Base-by-base conservation (phyloP, 768 basidiomycete species). In the Clitopilus passeckerianus region DNA sequence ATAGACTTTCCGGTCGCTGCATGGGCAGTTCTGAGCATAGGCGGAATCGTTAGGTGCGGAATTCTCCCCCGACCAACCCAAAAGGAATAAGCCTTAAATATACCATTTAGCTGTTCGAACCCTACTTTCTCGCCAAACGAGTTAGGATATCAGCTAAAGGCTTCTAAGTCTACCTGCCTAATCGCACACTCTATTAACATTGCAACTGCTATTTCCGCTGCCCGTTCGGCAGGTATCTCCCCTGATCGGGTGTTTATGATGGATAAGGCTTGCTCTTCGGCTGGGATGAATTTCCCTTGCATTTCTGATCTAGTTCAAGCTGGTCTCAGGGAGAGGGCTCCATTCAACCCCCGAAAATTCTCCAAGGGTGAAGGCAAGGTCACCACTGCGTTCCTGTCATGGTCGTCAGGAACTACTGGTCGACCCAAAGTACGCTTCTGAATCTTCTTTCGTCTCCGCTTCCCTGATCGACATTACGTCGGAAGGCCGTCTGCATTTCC, bases 331-430 rank as follows among this genome's bases (percentile, higher is more conserved):
- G 59, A 66, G 33, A 58, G 63, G 41, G 37, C 59, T 20, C 57
- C 59, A n/a, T 83, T 78, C 61, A 67, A 67, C 30, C 82, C 85
- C 66, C 73, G 77, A 27, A 68, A 65, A 16, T 69, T 87, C 53
- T 63, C 57, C 12, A 71, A 72, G 0, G 83, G 83, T 0, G 86
- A 88, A 71, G 86, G 75, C 37, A 85, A 75, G 71, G 80, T 71
- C 35, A 87, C 82, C 66, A 67, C 86, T 18, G 87, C 86, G 6
- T 74, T 87, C 57, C 70, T 89, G 44, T 80, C 77, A 60, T 87
- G 88, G 74, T 87, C 86, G 0, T 86, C 85, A 20, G 87, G 87
- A 22, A 89, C 87, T 0, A 89, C 87, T 1, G 87, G 87, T 12
- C 77, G 74, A 57, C 87, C 86, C 4, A 86, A 88, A 78, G 84